Evolutionary conservation across 192 early-diverging fungal genomes (phyloP), one percentile per base, ranked within the genome.

Genomic region (Helicostylum pulchrum): DNA sequence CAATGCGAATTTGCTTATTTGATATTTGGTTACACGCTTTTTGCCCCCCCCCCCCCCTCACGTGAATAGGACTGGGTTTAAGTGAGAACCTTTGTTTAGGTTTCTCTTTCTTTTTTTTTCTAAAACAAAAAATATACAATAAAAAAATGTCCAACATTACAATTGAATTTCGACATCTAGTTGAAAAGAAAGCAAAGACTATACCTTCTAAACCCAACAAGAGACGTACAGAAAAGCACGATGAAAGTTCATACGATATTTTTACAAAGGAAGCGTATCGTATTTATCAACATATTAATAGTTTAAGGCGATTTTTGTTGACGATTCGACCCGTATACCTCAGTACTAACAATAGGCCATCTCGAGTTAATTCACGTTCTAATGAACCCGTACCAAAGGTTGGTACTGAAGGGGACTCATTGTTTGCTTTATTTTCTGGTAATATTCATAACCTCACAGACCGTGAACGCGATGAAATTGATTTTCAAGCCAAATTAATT

Each of bases 391-490:
- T 6, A 34, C 17, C n/a, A 34, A 53, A 51, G 26, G 17, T 7
- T 11, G 7, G 43, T 15, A 31, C 23, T 30, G n/a, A 31, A 42
- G 32, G 46, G 19, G 34, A 43, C 20, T 60, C 61, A 20, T 49
- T 62, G 14, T 68, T 66, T 48, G 36, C 68, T 3, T 32, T 61
- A 17, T 77, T 73, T 61, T 59, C 63, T 44, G 30, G 17, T 10
- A 42, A 64, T 10, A 56, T 68, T 14, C 54, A 51, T 10, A 55
- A 67, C 56, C 75, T 88, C 23, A 84, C 79, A 17, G 85, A 88
- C 56, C 78, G 76, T 19, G 82, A 88, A 61, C 77, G 87, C 11
- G 87, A 88, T 49, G 85, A 88, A 52, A 87, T 88, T 55, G 87
- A 88, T 68, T 75, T 82, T 30, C 78, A 85, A 17, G 78, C 85